phyloP scores from a whole-genome alignment of 2,329 filamentous ascomycete genomes.

The Penicillium digitatum region DNA sequence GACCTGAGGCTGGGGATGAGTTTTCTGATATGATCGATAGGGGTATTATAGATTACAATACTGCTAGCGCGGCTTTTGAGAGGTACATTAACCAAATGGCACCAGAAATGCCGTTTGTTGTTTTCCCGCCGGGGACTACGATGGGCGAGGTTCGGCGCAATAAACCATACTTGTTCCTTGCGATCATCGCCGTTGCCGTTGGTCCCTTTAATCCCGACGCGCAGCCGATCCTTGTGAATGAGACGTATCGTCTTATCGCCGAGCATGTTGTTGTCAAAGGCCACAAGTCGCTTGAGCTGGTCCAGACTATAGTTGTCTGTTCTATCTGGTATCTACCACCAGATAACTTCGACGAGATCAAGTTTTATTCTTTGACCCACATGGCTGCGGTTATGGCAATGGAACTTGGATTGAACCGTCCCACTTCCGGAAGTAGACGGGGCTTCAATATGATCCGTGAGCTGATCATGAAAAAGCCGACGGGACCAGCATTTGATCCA shows the following conservation, averaged over 20 bases:
- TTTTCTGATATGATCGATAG: constrained; percentile 49
- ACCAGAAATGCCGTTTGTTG: constrained; percentile 55
- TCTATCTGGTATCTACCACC: constrained; percentile 85
- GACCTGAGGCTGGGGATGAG: constrained; percentile 22
- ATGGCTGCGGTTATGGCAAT: constrained; percentile 77
- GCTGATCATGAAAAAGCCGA: constrained; percentile 36
- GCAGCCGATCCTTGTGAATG: constrained; percentile 61
- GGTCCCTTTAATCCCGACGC: constrained; percentile 51
- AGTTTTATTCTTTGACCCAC: constrained; percentile 84
- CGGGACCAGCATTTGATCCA: constrained; percentile 38
- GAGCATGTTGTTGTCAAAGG: constrained; percentile 70
- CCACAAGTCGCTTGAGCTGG: constrained; percentile 76
- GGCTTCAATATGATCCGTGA: constrained; percentile 37
- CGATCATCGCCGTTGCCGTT: constrained; percentile 54
- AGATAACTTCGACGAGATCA: constrained; percentile 77
- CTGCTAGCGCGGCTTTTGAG: constrained; percentile 55
- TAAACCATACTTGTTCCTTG: constrained; percentile 58
- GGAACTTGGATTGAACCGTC: constrained; percentile 71
- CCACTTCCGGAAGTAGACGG: constrained; percentile 38
- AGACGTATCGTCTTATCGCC: constrained; percentile 69
- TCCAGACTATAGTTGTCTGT: constrained; percentile 71
- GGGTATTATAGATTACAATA: constrained; percentile 50
- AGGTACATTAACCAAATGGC: constrained; percentile 54
- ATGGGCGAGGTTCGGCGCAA: constrained; percentile 54
- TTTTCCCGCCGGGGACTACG: constrained; percentile 53